Base-by-base conservation (phyloP, 345 rosid genomes). In the Gossypium sturtianum region DNA sequence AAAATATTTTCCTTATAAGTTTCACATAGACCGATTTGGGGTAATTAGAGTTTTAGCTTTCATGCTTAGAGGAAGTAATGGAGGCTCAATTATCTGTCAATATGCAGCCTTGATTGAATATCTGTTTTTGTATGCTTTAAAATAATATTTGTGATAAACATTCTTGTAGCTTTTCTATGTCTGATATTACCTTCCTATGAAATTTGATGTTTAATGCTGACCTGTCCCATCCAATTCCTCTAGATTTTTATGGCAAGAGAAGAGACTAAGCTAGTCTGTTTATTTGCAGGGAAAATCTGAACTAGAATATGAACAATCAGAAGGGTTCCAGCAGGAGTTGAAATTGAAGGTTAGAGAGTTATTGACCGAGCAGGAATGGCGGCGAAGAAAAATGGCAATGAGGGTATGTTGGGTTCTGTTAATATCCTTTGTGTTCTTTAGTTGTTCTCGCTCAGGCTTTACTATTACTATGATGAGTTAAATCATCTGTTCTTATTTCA, bases 281-380 rank as follows among this genome's bases (percentile, higher is more conserved):
- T 29, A 5, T 27, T 69, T 69, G 23, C 90, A 95, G 98, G 97
- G 97, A 70, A 95, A 93, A 85, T 89, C 86, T 80, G 97, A 95
- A 54, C 91, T 91, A 47, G 83, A 86, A 73, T 84, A 77, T 75
- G 97, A 95, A 84, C 75, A 59, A 70, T 90, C 99, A 38, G 94
- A 85, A 54, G 97, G 86, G 84, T 93, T 90, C 78, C 94, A 85
- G 83, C 82, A 65, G 82, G 91, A 95, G 82, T 91, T 95, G 51
- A 90, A 84, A 81, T 75, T 88, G 83, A 95, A 95, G 83, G 98
- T 93, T 71, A 85, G 91, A 72, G 97, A 93, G 85, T 82, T 93
- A 82, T 84, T 95, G 76, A 95, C 97, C 29, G 92, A 91, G n/a
- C 99, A 93, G 82, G 99, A 93, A 82, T 95, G 99, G 99, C 86